Conservation (phyloP, 768 basidiomycete genomes). For the Sarcodon aspratus region DNA sequence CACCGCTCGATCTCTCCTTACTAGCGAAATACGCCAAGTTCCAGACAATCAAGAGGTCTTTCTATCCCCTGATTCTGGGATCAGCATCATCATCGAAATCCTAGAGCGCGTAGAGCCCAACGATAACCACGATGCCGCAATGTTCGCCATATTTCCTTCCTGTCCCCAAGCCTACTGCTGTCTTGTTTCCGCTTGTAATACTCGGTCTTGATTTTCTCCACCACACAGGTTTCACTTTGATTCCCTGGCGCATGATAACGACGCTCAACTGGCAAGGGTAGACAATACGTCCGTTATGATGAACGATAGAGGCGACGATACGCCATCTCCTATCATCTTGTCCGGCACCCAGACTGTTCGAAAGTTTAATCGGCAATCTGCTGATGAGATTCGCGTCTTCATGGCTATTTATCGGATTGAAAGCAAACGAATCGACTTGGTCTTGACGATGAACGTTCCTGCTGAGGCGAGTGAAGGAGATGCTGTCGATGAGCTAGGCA, state of each 20-base stretch:
- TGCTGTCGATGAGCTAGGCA: slow-evolving; percentile 26
- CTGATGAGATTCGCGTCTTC: slow-evolving; percentile 66
- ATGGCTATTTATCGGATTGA: slow-evolving; percentile 76
- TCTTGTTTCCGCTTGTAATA: not conserved
- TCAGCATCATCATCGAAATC: slow-evolving; percentile 80
- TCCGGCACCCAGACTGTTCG: slow-evolving; percentile 57
- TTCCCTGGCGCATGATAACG: slow-evolving; percentile 86
- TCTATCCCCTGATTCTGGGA: slow-evolving; percentile 52
- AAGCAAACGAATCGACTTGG: slow-evolving; percentile 65
- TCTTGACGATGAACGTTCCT: slow-evolving; percentile 80
- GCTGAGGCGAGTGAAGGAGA: slow-evolving; percentile 32
- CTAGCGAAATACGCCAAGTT: slow-evolving; percentile 64
- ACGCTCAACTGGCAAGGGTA: slow-evolving; percentile 43
- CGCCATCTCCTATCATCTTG: slow-evolving; percentile 51
- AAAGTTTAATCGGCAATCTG: slow-evolving; percentile 57
- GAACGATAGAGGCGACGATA: slow-evolving; percentile 33
- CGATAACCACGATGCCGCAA: slow-evolving; percentile 51
- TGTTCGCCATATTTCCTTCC: slow-evolving; percentile 27
- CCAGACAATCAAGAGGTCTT: slow-evolving; percentile 96
- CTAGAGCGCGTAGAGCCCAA: slow-evolving; percentile 56
- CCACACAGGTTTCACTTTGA: slow-evolving; percentile 78
- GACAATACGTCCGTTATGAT: slow-evolving; percentile 24
- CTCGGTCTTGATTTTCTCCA: slow-evolving; percentile 3
- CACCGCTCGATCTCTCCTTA: not conserved
- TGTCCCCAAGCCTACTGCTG: not conserved